Percentiles rank a stretch among this genome's conserved stretches.
Conservation (phyloP, 2,329 filamentous ascomycete species). For the Trichophyton schoenleinii region DNA sequence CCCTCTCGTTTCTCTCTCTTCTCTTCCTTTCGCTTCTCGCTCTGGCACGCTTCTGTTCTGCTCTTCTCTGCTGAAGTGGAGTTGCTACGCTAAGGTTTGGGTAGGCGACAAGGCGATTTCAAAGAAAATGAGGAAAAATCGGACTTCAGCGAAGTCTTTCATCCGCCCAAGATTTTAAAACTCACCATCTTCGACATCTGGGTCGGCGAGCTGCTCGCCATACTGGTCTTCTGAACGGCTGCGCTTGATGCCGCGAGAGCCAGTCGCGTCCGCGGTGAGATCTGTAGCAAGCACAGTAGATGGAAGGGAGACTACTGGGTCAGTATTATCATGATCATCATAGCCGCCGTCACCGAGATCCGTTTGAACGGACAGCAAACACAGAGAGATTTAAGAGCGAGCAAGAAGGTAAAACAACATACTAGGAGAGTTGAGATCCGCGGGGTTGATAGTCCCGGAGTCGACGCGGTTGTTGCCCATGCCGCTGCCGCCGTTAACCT, state of each 20-base stretch:
- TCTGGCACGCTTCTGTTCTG: too few species aligned
- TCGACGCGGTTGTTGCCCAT: conserved; percentile 42
- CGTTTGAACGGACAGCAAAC: background rate
- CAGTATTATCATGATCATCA: background rate
- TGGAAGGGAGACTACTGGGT: background rate
- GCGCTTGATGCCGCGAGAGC: conserved; percentile 58
- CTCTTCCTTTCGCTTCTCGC: background rate
- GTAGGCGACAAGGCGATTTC: background rate
- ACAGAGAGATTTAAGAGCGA: background rate
- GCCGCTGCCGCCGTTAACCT: conserved; percentile 53
- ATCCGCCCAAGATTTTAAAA: conserved; percentile 19
- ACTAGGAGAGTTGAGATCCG: conserved; percentile 70
- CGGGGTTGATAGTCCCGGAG: conserved; percentile 84
- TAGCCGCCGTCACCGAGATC: background rate
- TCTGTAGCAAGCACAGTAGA: background rate
- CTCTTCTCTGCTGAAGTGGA: background rate
- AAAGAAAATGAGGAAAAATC: too few species aligned
- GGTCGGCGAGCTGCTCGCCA: conserved; percentile 44
- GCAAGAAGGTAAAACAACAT: conserved; percentile 21
- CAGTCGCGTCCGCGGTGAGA: background rate
- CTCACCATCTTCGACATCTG: conserved; percentile 63
- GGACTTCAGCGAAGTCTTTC: too few species aligned
- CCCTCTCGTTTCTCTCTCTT: background rate
- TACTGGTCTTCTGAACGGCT: conserved; percentile 62
- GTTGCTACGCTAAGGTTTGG: background rate